Base-by-base conservation (phyloP, 1,284 basidiomycete genomes). In the Tremellales sp. region DNA sequence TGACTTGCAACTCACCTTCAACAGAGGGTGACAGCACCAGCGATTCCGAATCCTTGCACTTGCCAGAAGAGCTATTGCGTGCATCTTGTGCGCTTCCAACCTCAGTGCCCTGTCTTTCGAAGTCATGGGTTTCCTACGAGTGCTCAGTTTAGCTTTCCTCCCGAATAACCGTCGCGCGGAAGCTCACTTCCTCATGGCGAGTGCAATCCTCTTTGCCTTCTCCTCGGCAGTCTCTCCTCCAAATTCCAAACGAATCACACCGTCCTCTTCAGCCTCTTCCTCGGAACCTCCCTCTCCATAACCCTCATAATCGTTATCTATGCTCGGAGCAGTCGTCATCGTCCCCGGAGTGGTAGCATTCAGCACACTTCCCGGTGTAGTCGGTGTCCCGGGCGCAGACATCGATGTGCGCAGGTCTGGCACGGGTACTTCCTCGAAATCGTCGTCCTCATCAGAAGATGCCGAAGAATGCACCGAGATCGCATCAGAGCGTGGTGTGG, bases 31-130 rank as follows among this genome's bases (percentile, higher is more conserved):
- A 52, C 90, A 92, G 16, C 91, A 69, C 86, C 87, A 93, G 45
- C 75, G 76, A 68, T 98, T 97, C 37, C 94, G 80, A 13, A 83
- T 74, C 27, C 78, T 74, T 3, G 86, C 84, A 61, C 86, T 88
- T 4, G 81, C 81, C 2, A 97, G 78, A 7, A 97, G 77, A 13
- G 81, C 74, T 4, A 95, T 74, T 2, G 87, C 87, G 61, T 97
- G 92, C 12, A 89, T 75, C 71, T 93, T 92, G 74, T 95, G 91
- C 45, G 81, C 82, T 49, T 85, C 80, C 34, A 92, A 80, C 19
- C 90, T 79, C 10, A 83, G 68, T 18, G 84, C 74, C 10, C 89
- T 80, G 62, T 91, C 86, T 40, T 68, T 67, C 7, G 75, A 66
- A 0, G 72, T 73, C 52, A 72, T 56, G 3, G 70, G 70, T 53